phyloP scores from a whole-genome alignment of 2,329 filamentous ascomycete genomes.

The Rhynchosporium agropyri region DNA sequence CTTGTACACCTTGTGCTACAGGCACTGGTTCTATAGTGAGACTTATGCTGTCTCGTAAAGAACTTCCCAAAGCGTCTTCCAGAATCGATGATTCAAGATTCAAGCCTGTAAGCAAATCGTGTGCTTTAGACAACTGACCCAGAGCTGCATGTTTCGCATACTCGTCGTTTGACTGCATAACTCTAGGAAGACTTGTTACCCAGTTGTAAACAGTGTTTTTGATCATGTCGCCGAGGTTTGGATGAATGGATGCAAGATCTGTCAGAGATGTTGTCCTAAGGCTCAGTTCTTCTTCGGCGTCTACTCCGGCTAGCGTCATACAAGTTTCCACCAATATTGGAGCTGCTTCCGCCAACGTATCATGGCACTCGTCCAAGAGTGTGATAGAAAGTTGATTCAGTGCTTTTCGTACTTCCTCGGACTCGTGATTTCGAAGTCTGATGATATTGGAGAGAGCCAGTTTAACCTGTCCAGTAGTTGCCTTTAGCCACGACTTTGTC shows the following conservation, averaged over 20 bases:
- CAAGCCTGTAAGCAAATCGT: constrained; percentile 65
- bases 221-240: constrained; percentile 62
- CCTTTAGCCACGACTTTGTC: constrained; percentile 69
- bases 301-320: constrained; percentile 64
- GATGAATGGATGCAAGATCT: constrained; percentile 64
- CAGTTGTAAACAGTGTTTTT: constrained; percentile 77
- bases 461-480: constrained; percentile 79
- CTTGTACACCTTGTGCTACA: constrained; percentile 30
- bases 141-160: constrained; percentile 72
- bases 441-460: constrained; percentile 78
- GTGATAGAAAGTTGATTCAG: constrained; percentile 72
- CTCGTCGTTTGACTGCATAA: constrained; percentile 85
- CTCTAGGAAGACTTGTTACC: constrained; percentile 76
- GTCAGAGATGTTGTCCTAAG: constrained; percentile 53
- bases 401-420: constrained; percentile 66
- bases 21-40: constrained; percentile 34
- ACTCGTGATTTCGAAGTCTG: constrained; percentile 72
- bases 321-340: constrained; percentile 79
- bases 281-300: constrained; percentile 47
- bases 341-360: constrained; percentile 69
- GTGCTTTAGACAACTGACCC: constrained; percentile 74
- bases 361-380: constrained; percentile 77
- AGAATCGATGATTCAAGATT: constrained; percentile 67
- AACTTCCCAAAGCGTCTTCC: constrained; percentile 66
- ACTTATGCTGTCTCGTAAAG: constrained; percentile 74